These are phyloP conservation scores for Hydrangea macrophylla DNA, from an alignment of 148 eudicot species.

Conservation along the genomic window DNA sequence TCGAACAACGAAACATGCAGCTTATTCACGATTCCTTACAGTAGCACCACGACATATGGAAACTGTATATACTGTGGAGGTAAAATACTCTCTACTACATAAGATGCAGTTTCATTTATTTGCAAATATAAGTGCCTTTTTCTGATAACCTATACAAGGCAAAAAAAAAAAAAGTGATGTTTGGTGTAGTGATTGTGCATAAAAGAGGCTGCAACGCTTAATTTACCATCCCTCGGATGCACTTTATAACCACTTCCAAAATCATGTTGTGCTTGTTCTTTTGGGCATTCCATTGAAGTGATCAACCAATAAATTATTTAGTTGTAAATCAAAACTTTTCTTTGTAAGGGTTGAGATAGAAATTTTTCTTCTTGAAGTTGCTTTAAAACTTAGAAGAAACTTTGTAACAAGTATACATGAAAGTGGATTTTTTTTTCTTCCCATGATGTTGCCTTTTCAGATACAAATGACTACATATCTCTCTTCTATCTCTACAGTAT, in stretches of 20 bases:
- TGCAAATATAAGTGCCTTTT: too few species aligned
- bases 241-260: too few species aligned
- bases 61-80: conserved; percentile 95
- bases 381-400: neutral
- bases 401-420: neutral
- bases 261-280: neutral
- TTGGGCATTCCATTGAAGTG: neutral
- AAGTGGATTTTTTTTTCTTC: neutral
- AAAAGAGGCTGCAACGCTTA: neutral
- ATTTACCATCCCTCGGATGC: neutral
- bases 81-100: conserved; percentile 15
- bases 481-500: conserved; percentile 86
- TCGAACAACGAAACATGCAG: conserved; percentile 97
- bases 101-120: neutral
- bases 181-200: neutral
- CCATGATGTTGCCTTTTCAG: conserved; percentile 41
- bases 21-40: conserved; percentile 94
- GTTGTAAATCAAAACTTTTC: neutral
- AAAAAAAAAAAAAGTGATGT: too few species aligned
- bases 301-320: neutral
- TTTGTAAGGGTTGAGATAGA: neutral
- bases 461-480: conserved; percentile 97
- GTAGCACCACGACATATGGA: conserved; percentile 98
- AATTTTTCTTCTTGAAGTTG: neutral
- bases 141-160: too few species aligned